Percentiles rank a stretch among this genome's conserved stretches.
These are phyloP conservation scores for Diaporthe vexans DNA, from an alignment of 2,329 filamentous ascomycete genomes.

Conservation along the genomic window DNA sequence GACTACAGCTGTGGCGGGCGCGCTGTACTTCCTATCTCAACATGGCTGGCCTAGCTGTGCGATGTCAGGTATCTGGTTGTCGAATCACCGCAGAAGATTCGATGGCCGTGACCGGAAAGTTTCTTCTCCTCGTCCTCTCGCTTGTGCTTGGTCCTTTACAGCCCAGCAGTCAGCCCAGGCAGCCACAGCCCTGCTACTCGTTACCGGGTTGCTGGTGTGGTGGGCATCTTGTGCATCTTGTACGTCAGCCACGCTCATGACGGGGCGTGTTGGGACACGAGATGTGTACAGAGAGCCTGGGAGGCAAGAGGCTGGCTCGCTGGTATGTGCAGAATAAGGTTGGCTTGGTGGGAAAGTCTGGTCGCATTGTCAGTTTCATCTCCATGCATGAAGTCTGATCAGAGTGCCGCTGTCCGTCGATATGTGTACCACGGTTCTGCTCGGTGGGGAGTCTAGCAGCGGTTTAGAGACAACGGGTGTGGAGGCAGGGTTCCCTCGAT, in stretches of 20 bases:
- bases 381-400: conserved; percentile 27
- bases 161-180: conserved; percentile 5
- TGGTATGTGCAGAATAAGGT: neutral
- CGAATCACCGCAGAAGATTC: neutral
- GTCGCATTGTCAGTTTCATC: conserved; percentile 27
- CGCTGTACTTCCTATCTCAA: neutral
- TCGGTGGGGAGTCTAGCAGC: neutral
- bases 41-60: neutral
- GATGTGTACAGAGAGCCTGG: neutral
- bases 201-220: neutral
- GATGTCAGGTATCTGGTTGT: neutral
- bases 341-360: conserved; percentile 18
- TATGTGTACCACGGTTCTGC: neutral
- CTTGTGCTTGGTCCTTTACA: neutral
- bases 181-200: conserved; percentile 13
- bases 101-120: neutral
- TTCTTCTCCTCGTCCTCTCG: neutral
- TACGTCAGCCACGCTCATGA: neutral
- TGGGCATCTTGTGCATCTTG: neutral
- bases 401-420: neutral
- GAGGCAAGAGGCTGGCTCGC: neutral
- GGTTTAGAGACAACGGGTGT: neutral
- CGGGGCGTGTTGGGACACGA: neutral
- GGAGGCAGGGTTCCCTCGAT: neutral
- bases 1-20: neutral